Conservation (phyloP, 352 stramenopile species). For the Peronospora destructor region DNA sequence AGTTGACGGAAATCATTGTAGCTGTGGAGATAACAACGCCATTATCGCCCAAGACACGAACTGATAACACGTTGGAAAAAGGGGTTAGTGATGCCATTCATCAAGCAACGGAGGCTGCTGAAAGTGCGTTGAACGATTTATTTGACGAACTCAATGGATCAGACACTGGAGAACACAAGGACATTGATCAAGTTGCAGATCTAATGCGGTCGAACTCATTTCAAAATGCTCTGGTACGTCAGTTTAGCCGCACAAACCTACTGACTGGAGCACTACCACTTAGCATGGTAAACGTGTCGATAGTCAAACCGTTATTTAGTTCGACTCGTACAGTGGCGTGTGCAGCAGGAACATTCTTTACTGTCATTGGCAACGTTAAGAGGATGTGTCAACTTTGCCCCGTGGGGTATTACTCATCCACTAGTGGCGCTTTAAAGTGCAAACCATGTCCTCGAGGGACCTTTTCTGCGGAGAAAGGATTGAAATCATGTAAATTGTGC, state of each 20-base stretch:
- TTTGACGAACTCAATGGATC: conserved; percentile 12
- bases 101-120: conserved; percentile 8
- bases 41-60: background rate
- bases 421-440: conserved; percentile 32
- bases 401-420: conserved; percentile 26
- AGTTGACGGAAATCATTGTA: conserved; percentile 16
- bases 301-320: conserved; percentile 15
- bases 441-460: conserved; percentile 29
- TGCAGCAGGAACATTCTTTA: conserved; percentile 29
- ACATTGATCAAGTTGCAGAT: conserved; percentile 9
- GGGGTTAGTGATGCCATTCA: conserved; percentile 8
- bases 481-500: conserved; percentile 35
- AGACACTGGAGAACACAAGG: background rate
- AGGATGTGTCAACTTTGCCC: conserved; percentile 29
- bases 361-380: background rate
- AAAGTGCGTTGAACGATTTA: conserved; percentile 16
- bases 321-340: conserved; percentile 31
- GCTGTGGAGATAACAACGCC: conserved; percentile 19
- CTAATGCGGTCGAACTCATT: conserved; percentile 14
- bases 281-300: conserved; percentile 18
- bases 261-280: conserved; percentile 11
- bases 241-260: conserved; percentile 14
- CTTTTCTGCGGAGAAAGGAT: conserved; percentile 35
- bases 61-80: background rate
- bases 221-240: conserved; percentile 21